Evolutionary conservation across 106 monocot genomes (phyloP), one percentile per base, ranked within the genome.

Genomic region (Agapanthus africanus): DNA sequence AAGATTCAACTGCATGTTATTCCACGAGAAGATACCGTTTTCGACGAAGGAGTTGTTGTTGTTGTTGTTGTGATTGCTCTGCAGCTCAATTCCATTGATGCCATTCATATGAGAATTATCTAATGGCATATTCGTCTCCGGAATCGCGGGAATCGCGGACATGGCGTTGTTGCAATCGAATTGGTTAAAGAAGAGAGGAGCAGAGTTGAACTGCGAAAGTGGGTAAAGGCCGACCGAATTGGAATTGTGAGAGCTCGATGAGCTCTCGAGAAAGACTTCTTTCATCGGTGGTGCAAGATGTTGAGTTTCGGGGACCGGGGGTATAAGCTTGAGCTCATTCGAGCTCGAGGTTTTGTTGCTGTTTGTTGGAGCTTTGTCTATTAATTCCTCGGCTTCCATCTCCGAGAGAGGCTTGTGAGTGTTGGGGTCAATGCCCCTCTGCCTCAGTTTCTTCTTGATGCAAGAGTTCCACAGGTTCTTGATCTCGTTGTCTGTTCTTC

Each of bases 381-480:
- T 36, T 8, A 18, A 47, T 23, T 4, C 77, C 38, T 68, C 65
- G 15, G 31, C 11, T 65, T 83, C 72, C 4, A 5, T 41, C 32
- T n/a, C 66, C 25, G 73, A 34, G 36, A 66, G 40, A 2, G 87
- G 94, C 72, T 81, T 87, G 79, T 94, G 90, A 8, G 94, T 87
- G 57, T 63, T 82, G 23, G 90, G 94, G 67, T 94, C 94, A 51
- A 94, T 90, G 54, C 94, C 94, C 54, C 71, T 85, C 82, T 87
- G 94, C 72, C 68, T 79, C 56, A 94, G 87, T 80, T 89, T 90
- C 83, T 94, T 94, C 79, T 94, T 94, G 66, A 94, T 94, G 79
- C 90, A 80, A 0, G 94, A 94, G 30, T 94, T 94, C 94, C 94
- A 94, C 16, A 90, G 70, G 52, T 94, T 94, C 80, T 94, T 94